phyloP scores from a whole-genome alignment of 2,329 filamentous ascomycete species.

The Pseudogymnoascus sp. region DNA sequence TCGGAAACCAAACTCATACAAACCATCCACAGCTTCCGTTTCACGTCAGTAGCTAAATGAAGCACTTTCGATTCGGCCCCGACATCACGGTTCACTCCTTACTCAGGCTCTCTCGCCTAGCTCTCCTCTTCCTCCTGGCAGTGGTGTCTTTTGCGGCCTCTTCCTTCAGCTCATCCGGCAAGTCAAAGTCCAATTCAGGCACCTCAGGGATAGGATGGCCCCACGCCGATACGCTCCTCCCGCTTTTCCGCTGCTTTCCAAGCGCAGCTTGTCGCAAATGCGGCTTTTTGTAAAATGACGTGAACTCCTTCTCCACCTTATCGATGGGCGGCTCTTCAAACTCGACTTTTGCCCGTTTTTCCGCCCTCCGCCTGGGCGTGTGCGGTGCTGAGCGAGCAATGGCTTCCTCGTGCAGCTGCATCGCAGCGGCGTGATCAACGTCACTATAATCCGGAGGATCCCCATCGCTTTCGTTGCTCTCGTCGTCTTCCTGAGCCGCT shows the following conservation, averaged over 20 bases:
- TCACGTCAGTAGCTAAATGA: conserved; percentile 24
- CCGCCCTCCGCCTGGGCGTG: conserved; percentile 17
- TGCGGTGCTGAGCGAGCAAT: conserved; percentile 24
- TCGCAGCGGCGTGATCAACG: conserved; percentile 61
- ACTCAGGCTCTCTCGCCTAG: conserved; percentile 20
- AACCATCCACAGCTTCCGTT: not conserved
- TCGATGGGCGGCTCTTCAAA: conserved; percentile 16
- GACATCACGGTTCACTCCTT: conserved; percentile 15
- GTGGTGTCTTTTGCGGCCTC: conserved; percentile 48
- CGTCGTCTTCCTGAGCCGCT: conserved; percentile 15
- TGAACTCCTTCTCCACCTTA: conserved; percentile 53
- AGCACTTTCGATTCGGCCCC: conserved; percentile 30
- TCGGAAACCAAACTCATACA: not conserved
- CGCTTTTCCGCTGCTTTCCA: conserved; percentile 55
- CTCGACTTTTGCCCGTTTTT: conserved; percentile 29
- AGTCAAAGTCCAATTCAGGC: conserved; percentile 60
- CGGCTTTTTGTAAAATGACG: conserved; percentile 67
- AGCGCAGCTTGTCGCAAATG: conserved; percentile 74
- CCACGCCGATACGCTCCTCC: conserved; percentile 68
- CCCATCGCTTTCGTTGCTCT: conserved; percentile 33
- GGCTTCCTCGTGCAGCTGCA: conserved; percentile 54
- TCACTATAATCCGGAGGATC: conserved; percentile 59
- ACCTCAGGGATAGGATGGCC: conserved; percentile 72
- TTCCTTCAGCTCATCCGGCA: conserved; percentile 48
- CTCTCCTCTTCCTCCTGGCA: conserved; percentile 51